These are phyloP conservation scores for Brassica juncea DNA, from an alignment of 345 rosid species.

Conservation along the genomic window DNA sequence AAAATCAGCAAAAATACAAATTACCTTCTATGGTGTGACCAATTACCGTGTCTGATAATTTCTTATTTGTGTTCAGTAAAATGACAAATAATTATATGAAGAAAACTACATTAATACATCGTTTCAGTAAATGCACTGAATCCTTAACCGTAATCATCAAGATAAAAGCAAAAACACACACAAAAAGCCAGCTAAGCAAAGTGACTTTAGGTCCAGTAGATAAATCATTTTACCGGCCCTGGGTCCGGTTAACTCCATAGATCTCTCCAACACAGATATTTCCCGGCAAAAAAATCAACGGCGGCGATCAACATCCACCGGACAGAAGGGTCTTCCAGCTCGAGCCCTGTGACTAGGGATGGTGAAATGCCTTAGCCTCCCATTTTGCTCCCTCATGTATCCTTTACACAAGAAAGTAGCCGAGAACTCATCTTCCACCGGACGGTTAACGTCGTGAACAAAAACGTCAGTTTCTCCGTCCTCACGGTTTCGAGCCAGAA, in stretches of 20 bases:
- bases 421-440: constrained; percentile 76
- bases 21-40: too few species aligned
- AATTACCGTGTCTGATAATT: too few species aligned
- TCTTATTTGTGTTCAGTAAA: too few species aligned
- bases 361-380: constrained; percentile 76
- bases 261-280: neutral
- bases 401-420: constrained; percentile 71
- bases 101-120: neutral
- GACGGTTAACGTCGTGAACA: constrained; percentile 84
- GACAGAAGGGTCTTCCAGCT: constrained; percentile 64
- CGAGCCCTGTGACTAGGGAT: constrained; percentile 73
- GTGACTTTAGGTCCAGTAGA: neutral
- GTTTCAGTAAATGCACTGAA: neutral
- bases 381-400: constrained; percentile 70
- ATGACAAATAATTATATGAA: too few species aligned
- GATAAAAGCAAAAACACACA: neutral
- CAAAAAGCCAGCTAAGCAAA: neutral
- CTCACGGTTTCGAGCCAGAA: constrained; percentile 77
- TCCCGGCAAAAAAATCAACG: neutral
- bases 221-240: neutral
- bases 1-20: too few species aligned
- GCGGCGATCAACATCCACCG: constrained; percentile 34
- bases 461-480: constrained; percentile 76
- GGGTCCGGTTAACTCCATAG: neutral
- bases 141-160: neutral